These are phyloP conservation scores for Gossypium lobatum DNA, from an alignment of 441 rosid genomes.

Conservation along the genomic window DNA sequence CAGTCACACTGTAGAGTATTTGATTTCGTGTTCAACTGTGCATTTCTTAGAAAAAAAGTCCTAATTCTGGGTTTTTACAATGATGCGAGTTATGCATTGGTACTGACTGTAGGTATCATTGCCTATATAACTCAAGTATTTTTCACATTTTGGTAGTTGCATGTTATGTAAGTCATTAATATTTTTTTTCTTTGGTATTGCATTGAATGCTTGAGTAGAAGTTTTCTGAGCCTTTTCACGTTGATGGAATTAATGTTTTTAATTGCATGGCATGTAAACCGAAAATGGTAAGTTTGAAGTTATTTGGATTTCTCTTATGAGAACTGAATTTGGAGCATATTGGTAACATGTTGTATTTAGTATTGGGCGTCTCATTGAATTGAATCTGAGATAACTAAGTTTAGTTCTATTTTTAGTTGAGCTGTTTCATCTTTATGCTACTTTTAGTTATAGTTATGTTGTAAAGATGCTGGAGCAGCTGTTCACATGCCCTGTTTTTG, in stretches of 20 bases:
- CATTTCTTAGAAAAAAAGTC: background rate
- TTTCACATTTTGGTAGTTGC: background rate
- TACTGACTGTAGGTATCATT: background rate
- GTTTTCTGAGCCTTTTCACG: background rate
- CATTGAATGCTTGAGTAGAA: conserved; percentile 1
- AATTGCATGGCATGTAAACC: background rate
- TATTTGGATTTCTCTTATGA: background rate
- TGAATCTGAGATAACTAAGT: background rate
- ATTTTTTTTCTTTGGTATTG: conserved; percentile 6
- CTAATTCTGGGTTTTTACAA: background rate
- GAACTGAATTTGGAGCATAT: background rate
- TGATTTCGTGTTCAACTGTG: background rate
- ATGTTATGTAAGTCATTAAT: background rate
- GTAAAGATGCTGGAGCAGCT: background rate
- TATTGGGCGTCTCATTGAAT: background rate
- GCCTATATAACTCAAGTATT: background rate
- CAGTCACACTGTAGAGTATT: background rate
- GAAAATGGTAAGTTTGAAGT: background rate
- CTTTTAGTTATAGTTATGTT: background rate
- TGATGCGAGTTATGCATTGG: background rate
- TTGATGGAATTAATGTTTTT: conserved; percentile 7
- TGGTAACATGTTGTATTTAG: background rate
- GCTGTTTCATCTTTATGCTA: background rate
- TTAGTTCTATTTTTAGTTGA: background rate
- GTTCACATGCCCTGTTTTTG: background rate